phyloP scores from a whole-genome alignment of 139 green algal genomes.

The Chlorella sp. region DNA sequence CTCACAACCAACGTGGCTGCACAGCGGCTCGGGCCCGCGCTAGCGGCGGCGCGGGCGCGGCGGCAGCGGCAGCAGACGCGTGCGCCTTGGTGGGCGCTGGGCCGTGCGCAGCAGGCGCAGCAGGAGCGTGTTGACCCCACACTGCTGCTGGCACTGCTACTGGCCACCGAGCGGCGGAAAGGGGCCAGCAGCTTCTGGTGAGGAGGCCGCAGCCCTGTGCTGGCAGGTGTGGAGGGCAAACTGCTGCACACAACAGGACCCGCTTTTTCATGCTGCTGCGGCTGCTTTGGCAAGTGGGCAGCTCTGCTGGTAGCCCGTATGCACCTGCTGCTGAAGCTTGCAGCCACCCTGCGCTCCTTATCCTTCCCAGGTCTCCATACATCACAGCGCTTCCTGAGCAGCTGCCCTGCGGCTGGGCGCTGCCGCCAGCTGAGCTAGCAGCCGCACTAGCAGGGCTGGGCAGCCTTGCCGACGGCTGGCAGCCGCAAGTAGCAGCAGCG shows the following conservation, averaged over 20 bases:
- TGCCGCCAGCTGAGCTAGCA: background rate
- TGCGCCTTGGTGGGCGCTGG: background rate
- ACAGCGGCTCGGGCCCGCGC: background rate
- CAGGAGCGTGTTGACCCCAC: background rate
- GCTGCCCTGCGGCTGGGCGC: conserved; percentile 3
- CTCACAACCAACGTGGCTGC: background rate
- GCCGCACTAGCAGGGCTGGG: background rate
- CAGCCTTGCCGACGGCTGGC: background rate
- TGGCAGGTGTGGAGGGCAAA: too few species aligned
- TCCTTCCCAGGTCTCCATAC: background rate
- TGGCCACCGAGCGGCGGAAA: conserved; percentile 1
- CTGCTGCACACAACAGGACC: too few species aligned
- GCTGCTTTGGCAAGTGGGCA: too few species aligned
- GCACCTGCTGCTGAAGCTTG: too few species aligned
- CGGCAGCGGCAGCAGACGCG: background rate
- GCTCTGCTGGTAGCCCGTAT: too few species aligned
- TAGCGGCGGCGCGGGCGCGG: background rate
- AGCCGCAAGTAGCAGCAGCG: background rate
- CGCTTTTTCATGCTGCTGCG: too few species aligned
- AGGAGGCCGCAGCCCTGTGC: too few species aligned
- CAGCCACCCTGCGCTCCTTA: too few species aligned
- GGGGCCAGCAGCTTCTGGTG: background rate
- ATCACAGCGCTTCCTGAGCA: background rate
- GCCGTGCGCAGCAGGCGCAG: background rate
- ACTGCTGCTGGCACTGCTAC: conserved; percentile 20